These are phyloP conservation scores for Aspergillus persii DNA, from an alignment of 2,329 filamentous ascomycete genomes.

Conservation along the genomic window DNA sequence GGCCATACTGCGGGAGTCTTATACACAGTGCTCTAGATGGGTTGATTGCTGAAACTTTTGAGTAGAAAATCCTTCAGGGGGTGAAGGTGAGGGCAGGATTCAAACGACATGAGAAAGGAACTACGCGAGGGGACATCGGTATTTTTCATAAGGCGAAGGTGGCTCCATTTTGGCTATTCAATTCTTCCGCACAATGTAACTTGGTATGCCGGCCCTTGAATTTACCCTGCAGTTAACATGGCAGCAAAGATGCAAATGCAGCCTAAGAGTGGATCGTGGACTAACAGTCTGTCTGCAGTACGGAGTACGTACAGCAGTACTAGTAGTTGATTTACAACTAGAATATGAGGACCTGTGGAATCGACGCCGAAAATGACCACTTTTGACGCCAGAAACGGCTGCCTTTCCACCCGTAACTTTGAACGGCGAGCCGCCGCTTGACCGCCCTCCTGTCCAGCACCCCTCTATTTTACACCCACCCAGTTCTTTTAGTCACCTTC, in stretches of 20 bases:
- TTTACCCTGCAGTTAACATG: neutral
- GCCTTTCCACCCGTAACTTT: slow-evolving; percentile 21
- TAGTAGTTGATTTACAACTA: neutral
- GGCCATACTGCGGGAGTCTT: slow-evolving; percentile 6
- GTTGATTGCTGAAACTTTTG: neutral
- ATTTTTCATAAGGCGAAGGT: neutral
- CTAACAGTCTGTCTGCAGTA: neutral
- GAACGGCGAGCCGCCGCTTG: slow-evolving; percentile 9
- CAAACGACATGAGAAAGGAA: neutral
- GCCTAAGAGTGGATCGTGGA: neutral
- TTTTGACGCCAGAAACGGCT: slow-evolving; percentile 17
- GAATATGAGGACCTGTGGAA: slow-evolving; percentile 20
- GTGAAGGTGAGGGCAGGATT: neutral
- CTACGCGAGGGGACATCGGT: neutral
- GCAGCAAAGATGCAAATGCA: neutral
- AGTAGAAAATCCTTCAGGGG: neutral
- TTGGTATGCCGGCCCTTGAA: neutral
- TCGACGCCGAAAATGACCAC: slow-evolving; percentile 18
- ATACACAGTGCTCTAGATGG: neutral
- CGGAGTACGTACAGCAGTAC: neutral
- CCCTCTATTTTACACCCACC: slow-evolving; percentile 18
- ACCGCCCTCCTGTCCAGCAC: slow-evolving; percentile 11
- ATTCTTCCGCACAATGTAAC: neutral
- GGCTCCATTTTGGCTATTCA: neutral
- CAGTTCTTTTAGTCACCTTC: neutral